Evolutionary conservation across 257 asterid species (phyloP).

Genomic region (Gentiana macrophylla): DNA sequence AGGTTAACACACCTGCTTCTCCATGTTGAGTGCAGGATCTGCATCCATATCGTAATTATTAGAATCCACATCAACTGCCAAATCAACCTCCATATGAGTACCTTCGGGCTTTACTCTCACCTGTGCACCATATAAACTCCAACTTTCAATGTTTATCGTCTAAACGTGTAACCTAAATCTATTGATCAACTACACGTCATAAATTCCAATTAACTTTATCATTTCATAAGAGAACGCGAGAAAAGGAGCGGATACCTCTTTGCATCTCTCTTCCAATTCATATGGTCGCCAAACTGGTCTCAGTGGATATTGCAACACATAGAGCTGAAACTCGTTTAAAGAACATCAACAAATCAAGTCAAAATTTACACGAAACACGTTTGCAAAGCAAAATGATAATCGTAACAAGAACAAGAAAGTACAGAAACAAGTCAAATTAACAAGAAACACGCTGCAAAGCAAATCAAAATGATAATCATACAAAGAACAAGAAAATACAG

Average conservation of each 20-base stretch:
- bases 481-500: neutral
- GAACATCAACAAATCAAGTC: neutral
- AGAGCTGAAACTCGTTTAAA: conserved; percentile 29
- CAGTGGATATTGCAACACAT: conserved; percentile 67
- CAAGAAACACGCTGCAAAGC: too few species aligned
- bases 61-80: conserved; percentile 52
- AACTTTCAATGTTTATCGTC: neutral
- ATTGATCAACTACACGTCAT: too few species aligned
- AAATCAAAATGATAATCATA: neutral
- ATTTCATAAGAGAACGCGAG: neutral
- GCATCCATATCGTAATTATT: conserved; percentile 49
- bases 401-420: neutral
- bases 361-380: neutral
- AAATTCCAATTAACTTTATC: neutral
- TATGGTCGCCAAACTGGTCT: conserved; percentile 85
- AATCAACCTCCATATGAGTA: conserved; percentile 64
- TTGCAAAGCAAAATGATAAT: too few species aligned
- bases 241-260: conserved; percentile 37
- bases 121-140: conserved; percentile 23
- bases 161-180: too few species aligned
- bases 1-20: conserved; percentile 42
- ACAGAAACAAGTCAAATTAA: neutral
- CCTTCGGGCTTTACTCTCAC: conserved; percentile 63
- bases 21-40: conserved; percentile 26
- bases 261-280: conserved; percentile 57